Evolutionary conservation across 768 basidiomycete genomes (phyloP), one percentile per base, ranked within the genome.

Genomic region (Cantharellus anzutake): DNA sequence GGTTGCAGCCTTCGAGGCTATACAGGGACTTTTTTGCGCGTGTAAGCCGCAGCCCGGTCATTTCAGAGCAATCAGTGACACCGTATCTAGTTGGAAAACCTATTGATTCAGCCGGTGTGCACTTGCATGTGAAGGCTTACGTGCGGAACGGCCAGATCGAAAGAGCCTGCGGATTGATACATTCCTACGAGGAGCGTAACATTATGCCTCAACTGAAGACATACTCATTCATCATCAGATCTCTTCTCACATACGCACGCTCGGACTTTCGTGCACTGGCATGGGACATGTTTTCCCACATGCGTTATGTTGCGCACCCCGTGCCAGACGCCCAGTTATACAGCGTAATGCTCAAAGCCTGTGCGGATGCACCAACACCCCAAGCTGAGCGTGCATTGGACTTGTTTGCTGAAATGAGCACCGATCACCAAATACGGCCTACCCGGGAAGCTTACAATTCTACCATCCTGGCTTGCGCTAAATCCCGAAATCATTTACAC

Each of bases 231-330:
- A 70, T 83, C 53, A 84, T 94, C 3, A 40, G 59, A 35, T 64
- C 65, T 34, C 69, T 71, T 14, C 66, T 70, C 29, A 29, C 5
- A 40, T 56, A 63, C 69, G 1, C 61, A 72, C 73, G 72, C 5
- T 63, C 62, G 16, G 70, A 65, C 1, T 79, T 78, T 2, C 78
- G 78, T 40, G 84, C 86, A 0, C 83, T 88, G 62, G 93, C 87
- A 2, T 96, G 90, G 89, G 89, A 98, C 67, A 78, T 97, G 44
- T 97, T 89, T 69, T 74, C 86, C 2, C 94, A 99, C 70, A 93
- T 96, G 87, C 87, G 94, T 52, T 92, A 96, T 62, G 86, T 88
- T 11, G 89, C 94, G 0, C 91, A 98, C 68, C 82, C 90, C 0
- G 72, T 73, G 2, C 92, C 93, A 0, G 81, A 85, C 63, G 74